Conservation (phyloP, 495 filamentous ascomycete species). For the Aspergillus nidulans region DNA sequence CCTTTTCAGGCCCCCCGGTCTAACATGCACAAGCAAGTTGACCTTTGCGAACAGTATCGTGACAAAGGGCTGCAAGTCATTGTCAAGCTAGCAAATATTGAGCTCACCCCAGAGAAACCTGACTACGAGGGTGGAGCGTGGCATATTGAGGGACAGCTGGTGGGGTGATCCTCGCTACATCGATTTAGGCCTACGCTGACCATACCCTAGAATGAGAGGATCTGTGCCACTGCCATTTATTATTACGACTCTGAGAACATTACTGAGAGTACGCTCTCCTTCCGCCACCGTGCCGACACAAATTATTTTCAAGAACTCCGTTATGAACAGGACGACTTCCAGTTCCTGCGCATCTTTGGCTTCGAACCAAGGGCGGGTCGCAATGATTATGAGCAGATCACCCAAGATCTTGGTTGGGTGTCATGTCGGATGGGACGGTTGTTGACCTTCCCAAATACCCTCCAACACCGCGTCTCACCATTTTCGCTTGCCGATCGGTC, state of each 20-base stretch:
- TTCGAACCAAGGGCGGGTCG: conserved; percentile 11
- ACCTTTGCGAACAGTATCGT: conserved; percentile 4
- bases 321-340: conserved; percentile 19
- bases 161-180: background rate
- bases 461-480: conserved; percentile 48
- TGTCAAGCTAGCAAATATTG: conserved; percentile 52
- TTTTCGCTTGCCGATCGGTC: conserved; percentile 42
- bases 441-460: conserved; percentile 22
- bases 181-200: background rate
- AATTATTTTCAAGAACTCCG: background rate
- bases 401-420: conserved; percentile 30
- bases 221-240: conserved; percentile 52
- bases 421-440: conserved; percentile 19
- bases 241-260: conserved; percentile 59
- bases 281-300: conserved; percentile 34
- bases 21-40: background rate
- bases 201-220: conserved; percentile 40
- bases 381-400: background rate
- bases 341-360: conserved; percentile 21
- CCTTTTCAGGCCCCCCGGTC: background rate
- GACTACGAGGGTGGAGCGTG: conserved; percentile 41
- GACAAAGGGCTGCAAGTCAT: conserved; percentile 50
- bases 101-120: conserved; percentile 52
- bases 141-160: conserved; percentile 28
- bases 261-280: conserved; percentile 37